These are phyloP conservation scores for Ogataea corticis DNA, from an alignment of 805 yeast genomes.

Conservation along the genomic window DNA sequence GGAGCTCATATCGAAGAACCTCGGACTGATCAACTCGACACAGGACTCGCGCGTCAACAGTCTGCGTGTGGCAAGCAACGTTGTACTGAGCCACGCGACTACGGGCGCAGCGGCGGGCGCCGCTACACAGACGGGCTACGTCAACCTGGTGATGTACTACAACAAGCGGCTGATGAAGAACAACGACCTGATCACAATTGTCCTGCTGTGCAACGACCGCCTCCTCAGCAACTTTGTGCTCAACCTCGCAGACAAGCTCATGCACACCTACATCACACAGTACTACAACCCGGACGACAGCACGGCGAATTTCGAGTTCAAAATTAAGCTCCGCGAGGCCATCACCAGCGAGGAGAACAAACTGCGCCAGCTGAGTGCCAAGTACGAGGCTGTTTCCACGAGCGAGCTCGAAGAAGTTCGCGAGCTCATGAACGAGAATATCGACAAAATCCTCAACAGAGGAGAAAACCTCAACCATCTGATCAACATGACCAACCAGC, in stretches of 20 bases:
- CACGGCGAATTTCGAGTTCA: constrained; percentile 45
- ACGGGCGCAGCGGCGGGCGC: constrained; percentile 32
- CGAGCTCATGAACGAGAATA: constrained; percentile 69
- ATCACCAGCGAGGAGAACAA: constrained; percentile 54
- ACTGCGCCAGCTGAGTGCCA: constrained; percentile 39
- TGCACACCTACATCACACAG: constrained; percentile 42
- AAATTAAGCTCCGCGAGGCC: constrained; percentile 55
- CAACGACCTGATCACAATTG: constrained; percentile 53
- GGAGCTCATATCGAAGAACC: constrained; percentile 53
- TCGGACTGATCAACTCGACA: constrained; percentile 53
- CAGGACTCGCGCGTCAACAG: constrained; percentile 35
- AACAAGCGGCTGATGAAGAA: constrained; percentile 46
- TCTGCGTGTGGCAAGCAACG: constrained; percentile 22
- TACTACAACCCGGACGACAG: constrained; percentile 22
- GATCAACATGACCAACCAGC: constrained; percentile 76
- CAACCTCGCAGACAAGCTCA: constrained; percentile 48
- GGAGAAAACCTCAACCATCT: constrained; percentile 74
- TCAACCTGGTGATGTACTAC: constrained; percentile 42
- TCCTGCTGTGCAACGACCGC: constrained; percentile 45
- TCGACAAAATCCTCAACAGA: constrained; percentile 68
- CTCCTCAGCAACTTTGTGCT: constrained; percentile 48
- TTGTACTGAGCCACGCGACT: constrained; percentile 18
- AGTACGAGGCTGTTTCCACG: constrained; percentile 35
- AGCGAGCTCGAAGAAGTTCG: constrained; percentile 66
- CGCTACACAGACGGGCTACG: constrained; percentile 25